phyloP scores from a whole-genome alignment of 352 stramenopile genomes.

The Phytophthora pini region DNA sequence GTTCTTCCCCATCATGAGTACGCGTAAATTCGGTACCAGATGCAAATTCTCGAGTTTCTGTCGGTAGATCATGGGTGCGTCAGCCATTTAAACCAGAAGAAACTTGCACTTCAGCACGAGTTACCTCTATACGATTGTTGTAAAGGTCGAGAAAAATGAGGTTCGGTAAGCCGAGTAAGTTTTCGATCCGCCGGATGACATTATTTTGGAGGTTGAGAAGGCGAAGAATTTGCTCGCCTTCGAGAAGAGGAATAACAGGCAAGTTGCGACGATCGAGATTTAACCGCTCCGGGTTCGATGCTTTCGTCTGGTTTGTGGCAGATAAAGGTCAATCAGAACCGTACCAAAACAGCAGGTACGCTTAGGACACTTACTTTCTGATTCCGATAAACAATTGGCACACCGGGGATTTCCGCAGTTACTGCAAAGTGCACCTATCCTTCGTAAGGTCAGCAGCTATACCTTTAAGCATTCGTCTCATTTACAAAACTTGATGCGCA shows the following conservation, averaged over 20 bases:
- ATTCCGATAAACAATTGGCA: slow-evolving; percentile 77
- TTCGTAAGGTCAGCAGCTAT: slow-evolving; percentile 35
- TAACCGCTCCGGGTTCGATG: slow-evolving; percentile 80
- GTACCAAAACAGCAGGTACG: background rate
- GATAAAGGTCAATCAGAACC: background rate
- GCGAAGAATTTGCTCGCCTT: slow-evolving; percentile 89
- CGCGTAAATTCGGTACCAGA: slow-evolving; percentile 81
- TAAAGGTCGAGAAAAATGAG: slow-evolving; percentile 94
- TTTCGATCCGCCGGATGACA: slow-evolving; percentile 83
- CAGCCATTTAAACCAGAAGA: background rate
- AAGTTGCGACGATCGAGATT: slow-evolving; percentile 91
- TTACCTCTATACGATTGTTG: slow-evolving; percentile 91
- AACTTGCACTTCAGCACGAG: no score
- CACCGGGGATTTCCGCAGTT: slow-evolving; percentile 65
- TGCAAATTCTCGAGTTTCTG: slow-evolving; percentile 84
- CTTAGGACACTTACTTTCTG: slow-evolving; percentile 48
- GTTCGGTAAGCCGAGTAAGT: slow-evolving; percentile 86
- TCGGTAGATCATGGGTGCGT: background rate
- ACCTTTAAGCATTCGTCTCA: background rate
- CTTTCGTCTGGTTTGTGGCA: slow-evolving; percentile 50
- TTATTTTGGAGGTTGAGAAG: slow-evolving; percentile 95
- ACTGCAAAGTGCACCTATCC: slow-evolving; percentile 82
- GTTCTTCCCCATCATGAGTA: slow-evolving; percentile 95
- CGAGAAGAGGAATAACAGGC: slow-evolving; percentile 79
- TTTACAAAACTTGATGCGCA: slow-evolving; percentile 10